Conservation (phyloP, 495 filamentous ascomycete species). For the Penicillium steckii region DNA sequence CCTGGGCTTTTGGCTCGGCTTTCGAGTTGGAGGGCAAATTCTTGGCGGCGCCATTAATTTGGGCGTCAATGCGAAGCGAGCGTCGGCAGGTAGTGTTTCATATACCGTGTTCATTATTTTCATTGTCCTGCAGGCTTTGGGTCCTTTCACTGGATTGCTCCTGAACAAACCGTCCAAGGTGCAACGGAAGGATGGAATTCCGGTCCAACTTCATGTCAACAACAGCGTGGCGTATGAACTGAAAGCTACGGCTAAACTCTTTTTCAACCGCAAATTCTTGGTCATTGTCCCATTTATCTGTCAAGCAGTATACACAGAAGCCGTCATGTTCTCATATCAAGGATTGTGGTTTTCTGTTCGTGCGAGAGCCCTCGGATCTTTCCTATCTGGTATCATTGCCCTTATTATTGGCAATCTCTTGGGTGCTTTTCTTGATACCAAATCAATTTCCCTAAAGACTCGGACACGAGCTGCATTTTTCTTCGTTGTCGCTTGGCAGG, state of each 20-base stretch:
- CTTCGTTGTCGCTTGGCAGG: conserved; percentile 51
- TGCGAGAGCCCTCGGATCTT: conserved; percentile 59
- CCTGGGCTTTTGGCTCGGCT: conserved; percentile 62
- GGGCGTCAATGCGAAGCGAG: conserved; percentile 54
- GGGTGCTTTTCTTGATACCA: conserved; percentile 55
- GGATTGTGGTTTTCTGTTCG: conserved; percentile 62
- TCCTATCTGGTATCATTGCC: conserved; percentile 59
- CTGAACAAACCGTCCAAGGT: conserved; percentile 53
- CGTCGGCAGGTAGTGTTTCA: conserved; percentile 57
- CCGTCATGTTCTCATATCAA: conserved; percentile 62
- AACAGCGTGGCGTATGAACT: conserved; percentile 50
- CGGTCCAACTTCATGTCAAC: conserved; percentile 49
- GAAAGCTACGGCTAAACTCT: conserved; percentile 47
- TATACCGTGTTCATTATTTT: conserved; percentile 61
- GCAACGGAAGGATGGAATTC: conserved; percentile 53
- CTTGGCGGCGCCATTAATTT: conserved; percentile 64
- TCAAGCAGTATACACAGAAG: conserved; percentile 60
- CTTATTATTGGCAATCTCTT: conserved; percentile 56
- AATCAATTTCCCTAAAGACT: conserved; percentile 45
- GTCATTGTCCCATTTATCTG: conserved; percentile 59
- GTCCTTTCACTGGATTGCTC: conserved; percentile 53
- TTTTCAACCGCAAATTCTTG: conserved; percentile 52
- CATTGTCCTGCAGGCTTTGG: conserved; percentile 58
- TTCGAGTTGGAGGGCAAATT: conserved; percentile 60
- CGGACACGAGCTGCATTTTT: conserved; percentile 44